Evolutionary conservation across 2,329 filamentous ascomycete genomes (phyloP).

Genomic region (Epichloe uncinata): DNA sequence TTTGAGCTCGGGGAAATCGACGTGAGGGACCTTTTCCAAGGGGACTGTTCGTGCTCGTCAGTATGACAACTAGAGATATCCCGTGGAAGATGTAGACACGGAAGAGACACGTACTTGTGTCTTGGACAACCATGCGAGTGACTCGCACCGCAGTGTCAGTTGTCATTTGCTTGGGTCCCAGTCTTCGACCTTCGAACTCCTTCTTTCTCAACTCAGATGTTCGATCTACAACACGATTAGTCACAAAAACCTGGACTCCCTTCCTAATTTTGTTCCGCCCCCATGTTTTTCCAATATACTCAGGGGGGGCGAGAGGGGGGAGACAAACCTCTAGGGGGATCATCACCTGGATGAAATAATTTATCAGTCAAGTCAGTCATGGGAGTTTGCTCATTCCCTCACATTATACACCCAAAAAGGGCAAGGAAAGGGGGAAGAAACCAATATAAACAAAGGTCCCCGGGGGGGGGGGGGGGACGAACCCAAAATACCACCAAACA

Average conservation of each 20-base stretch:
- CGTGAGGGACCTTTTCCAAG: constrained; percentile 63
- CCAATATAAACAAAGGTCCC: not conserved
- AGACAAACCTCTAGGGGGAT: constrained; percentile 77
- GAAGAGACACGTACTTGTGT: constrained; percentile 48
- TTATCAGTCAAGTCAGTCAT: not conserved
- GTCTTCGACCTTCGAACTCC: constrained; percentile 72
- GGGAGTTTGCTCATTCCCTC: not conserved
- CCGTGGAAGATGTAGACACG: not conserved
- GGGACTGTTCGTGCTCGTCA: constrained; percentile 39
- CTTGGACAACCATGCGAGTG: constrained; percentile 76
- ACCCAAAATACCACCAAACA: constrained; percentile 96
- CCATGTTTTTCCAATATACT: too few relatives aligned
- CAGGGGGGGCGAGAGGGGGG: not conserved
- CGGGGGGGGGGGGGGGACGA: constrained; percentile 15
- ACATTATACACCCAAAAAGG: not conserved
- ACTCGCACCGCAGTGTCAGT: constrained; percentile 94
- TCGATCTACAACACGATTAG: constrained; percentile 47
- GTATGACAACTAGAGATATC: not conserved
- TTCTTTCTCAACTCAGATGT: constrained; percentile 93
- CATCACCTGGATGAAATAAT: constrained; percentile 52
- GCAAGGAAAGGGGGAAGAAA: not conserved
- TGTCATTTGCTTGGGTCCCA: constrained; percentile 94
- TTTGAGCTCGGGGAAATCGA: constrained; percentile 80
- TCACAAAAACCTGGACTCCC: not conserved
- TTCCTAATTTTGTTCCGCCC: not conserved